Conservation (phyloP, 768 basidiomycete genomes). For the Mycena vulgaris region DNA sequence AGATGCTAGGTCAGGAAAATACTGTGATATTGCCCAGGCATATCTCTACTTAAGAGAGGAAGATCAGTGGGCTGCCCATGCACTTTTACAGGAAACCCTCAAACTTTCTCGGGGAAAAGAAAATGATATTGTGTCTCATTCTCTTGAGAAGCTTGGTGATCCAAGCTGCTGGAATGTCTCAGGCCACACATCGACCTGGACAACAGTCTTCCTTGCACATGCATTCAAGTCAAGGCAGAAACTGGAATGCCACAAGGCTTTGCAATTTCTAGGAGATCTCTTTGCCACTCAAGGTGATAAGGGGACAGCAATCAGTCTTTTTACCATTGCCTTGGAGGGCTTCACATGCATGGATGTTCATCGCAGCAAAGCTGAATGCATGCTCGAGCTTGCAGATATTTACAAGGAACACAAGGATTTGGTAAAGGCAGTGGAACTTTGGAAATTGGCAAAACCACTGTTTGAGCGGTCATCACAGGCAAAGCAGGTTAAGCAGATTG, state of each 20-base stretch:
- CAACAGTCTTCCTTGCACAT: background rate
- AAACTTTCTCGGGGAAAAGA: background rate
- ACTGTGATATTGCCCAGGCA: background rate
- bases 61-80: background rate
- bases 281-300: background rate
- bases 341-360: no score
- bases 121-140: background rate
- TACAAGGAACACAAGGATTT: no score
- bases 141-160: conserved; percentile 1
- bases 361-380: no score
- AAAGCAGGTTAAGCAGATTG: no score
- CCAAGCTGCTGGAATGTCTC: background rate
- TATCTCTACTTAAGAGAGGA: background rate
- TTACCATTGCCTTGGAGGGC: background rate
- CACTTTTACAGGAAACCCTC: background rate
- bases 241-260: background rate
- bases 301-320: background rate
- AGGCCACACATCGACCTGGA: background rate
- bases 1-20: no score
- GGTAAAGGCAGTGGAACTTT: no score
- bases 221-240: background rate
- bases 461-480: no score
- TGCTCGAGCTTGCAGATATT: no score
- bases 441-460: no score
- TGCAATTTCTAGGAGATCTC: conserved; percentile 8